phyloP scores from a whole-genome alignment of 192 early-diverging fungal species.

The Phycomyces blakesleeanus region DNA sequence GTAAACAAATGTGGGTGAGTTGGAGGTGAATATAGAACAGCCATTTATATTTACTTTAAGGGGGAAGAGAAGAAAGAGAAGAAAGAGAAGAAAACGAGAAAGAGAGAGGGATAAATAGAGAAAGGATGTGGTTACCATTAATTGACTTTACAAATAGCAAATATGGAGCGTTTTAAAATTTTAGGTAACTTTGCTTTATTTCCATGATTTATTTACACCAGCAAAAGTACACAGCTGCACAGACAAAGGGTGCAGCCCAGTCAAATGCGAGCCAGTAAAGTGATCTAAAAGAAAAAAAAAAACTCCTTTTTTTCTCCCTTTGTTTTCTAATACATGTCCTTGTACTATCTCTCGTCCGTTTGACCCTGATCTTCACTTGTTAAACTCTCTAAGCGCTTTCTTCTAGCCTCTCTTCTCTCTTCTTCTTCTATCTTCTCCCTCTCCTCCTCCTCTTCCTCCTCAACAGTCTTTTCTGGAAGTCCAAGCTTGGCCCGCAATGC shows the following conservation, averaged over 20 bases:
- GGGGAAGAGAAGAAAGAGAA: not conserved
- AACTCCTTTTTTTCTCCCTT: no score
- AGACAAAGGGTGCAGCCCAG: no score
- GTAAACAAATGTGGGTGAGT: not conserved
- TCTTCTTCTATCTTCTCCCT: constrained; percentile 14
- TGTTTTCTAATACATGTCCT: not conserved
- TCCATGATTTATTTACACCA: no score
- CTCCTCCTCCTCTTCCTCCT: constrained; percentile 22
- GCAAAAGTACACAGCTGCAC: no score
- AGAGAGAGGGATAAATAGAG: not conserved
- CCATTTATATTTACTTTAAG: not conserved
- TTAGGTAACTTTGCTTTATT: no score
- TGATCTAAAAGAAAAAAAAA: no score
- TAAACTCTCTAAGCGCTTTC: constrained; percentile 15
- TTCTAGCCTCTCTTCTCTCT: constrained; percentile 8
- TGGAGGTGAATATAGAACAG: not conserved
- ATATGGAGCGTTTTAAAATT: no score
- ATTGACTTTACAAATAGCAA: no score
- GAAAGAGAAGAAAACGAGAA: not conserved
- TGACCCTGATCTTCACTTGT: not conserved
- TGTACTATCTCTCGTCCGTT: not conserved
- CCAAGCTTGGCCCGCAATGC: constrained; percentile 20
- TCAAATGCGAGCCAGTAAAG: no score
- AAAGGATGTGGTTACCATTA: not conserved
- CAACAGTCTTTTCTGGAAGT: constrained; percentile 19